A percentile compares a stretch with the other conserved stretches of the same genome.
phyloP scores from a whole-genome alignment of 108 stramenopile species.

The Cyclotella atomus region DNA sequence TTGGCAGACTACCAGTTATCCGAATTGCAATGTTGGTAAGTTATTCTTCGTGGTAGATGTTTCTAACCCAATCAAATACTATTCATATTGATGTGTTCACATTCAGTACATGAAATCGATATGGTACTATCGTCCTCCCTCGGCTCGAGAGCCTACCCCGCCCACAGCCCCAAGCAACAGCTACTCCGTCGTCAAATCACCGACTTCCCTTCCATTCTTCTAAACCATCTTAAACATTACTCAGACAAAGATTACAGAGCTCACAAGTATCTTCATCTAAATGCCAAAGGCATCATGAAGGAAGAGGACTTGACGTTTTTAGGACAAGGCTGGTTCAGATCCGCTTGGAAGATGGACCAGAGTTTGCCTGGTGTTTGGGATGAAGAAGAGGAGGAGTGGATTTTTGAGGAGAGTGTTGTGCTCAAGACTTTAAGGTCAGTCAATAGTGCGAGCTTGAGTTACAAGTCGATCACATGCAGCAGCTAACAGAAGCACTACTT shows the following conservation, averaged over 20 bases:
- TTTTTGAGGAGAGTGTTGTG: slow-evolving; percentile 53
- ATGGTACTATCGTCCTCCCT: slow-evolving; percentile 40
- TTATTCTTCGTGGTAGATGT: slow-evolving; percentile 1
- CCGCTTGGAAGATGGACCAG: slow-evolving; percentile 68
- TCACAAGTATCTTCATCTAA: slow-evolving; percentile 22
- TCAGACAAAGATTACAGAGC: background rate
- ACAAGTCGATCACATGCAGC: background rate
- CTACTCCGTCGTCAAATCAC: slow-evolving; percentile 21
- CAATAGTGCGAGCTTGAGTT: background rate
- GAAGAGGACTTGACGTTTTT: slow-evolving; percentile 57
- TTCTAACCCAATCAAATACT: background rate
- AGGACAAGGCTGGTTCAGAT: slow-evolving; percentile 87
- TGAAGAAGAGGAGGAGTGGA: slow-evolving; percentile 20
- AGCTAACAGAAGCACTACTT: background rate
- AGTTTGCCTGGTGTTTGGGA: slow-evolving; percentile 33
- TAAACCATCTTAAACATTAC: slow-evolving; percentile 5
- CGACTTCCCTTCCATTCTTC: slow-evolving; percentile 19
- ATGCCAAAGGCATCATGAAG: slow-evolving; percentile 28
- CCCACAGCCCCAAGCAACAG: background rate
- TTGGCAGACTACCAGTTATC: slow-evolving; percentile 75
- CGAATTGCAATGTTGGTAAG: slow-evolving; percentile 69
- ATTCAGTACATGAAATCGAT: slow-evolving; percentile 70
- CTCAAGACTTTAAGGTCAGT: slow-evolving; percentile 75
- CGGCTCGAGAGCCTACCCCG: slow-evolving; percentile 25
- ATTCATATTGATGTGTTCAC: background rate